Evolutionary conservation across 1,284 basidiomycete species (phyloP).

Genomic region (Tilletia caries): DNA sequence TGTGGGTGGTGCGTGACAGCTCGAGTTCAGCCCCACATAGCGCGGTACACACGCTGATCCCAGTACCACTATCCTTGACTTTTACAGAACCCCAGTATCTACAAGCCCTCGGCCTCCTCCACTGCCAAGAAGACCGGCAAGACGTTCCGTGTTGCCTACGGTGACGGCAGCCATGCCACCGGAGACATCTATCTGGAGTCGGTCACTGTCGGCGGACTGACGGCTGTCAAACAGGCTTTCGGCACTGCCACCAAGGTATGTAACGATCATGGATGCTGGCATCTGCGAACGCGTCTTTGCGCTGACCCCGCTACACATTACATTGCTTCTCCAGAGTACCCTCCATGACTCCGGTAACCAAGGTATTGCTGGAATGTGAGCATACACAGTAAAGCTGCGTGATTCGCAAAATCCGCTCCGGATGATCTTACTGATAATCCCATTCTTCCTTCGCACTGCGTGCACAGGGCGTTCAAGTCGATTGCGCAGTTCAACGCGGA

Average conservation of each 20-base stretch:
- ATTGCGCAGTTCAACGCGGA: slow-evolving; percentile 15
- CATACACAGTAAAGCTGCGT: too few relatives aligned
- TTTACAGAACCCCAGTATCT: slow-evolving; percentile 10
- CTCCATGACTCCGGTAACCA: slow-evolving; percentile 4
- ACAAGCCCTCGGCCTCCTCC: slow-evolving; percentile 15
- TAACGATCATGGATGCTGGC: too few relatives aligned
- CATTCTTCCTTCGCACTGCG: too few relatives aligned
- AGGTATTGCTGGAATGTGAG: slow-evolving; percentile 16
- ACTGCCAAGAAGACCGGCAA: slow-evolving; percentile 14
- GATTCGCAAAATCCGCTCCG: too few relatives aligned
- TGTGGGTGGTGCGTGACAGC: background rate
- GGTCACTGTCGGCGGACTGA: slow-evolving; percentile 16
- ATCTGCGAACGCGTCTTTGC: slow-evolving; percentile 19
- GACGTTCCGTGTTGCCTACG: slow-evolving; percentile 18
- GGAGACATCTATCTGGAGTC: slow-evolving; percentile 17
- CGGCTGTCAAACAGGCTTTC: slow-evolving; percentile 2
- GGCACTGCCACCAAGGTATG: slow-evolving; percentile 8
- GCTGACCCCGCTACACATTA: too few relatives aligned
- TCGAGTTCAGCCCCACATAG: background rate
- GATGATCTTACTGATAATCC: too few relatives aligned
- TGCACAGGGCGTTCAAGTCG: slow-evolving; percentile 14
- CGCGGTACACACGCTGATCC: background rate
- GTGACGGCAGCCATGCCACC: slow-evolving; percentile 15
- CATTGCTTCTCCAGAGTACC: too few relatives aligned
- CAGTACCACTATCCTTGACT: background rate